Evolutionary conservation across 2,329 filamentous ascomycete species (phyloP), one percentile per base, ranked within the genome.

Genomic region (Aspergillus phoenicis): DNA sequence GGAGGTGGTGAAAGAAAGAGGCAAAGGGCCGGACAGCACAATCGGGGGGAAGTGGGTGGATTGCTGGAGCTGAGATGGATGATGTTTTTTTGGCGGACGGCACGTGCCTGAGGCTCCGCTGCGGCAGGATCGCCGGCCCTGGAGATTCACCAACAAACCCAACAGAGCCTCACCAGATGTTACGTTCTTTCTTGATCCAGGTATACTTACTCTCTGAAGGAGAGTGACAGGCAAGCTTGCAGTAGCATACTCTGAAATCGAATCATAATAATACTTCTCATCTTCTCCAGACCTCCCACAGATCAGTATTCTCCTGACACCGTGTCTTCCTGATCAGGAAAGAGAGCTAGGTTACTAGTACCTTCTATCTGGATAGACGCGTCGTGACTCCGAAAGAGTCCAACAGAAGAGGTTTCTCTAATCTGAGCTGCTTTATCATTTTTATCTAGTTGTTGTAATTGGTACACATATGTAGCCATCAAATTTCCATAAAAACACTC

Each of bases 11-110:
- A 45, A 54, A n/a, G 59, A 39, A 51, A 57, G 43, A 63, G 36
- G 59, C 51, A 60, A 60, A 52, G 26, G 15, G 15, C 24, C 3
- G 24, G 28, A 39, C 22, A 47, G 52, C 36, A 57, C 48, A 39
- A 48, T 43, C 26, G 41, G 48, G 47, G 60, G 60, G 65, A 63
- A 66, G 55, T 45, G 26, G 24, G 58, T 61, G 47, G 63, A 59
- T 64, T 67, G 57, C 62, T 63, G 60, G 60, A 68, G 64, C 67
- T 67, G 69, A 62, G 55, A 63, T 62, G 57, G 62, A 70, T 70
- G 68, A 69, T 70, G 68, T 69, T 70, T 70, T 70, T 69, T 68
- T 66, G 62, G 66, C 52, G 61, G 58, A 45, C 52, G 52, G 64
- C 65, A 69, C 65, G 63, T 70, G 67, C 68, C 68, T 68, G 68